Conservation (phyloP, 345 rosid species). For the Rhodamnia argentea region DNA sequence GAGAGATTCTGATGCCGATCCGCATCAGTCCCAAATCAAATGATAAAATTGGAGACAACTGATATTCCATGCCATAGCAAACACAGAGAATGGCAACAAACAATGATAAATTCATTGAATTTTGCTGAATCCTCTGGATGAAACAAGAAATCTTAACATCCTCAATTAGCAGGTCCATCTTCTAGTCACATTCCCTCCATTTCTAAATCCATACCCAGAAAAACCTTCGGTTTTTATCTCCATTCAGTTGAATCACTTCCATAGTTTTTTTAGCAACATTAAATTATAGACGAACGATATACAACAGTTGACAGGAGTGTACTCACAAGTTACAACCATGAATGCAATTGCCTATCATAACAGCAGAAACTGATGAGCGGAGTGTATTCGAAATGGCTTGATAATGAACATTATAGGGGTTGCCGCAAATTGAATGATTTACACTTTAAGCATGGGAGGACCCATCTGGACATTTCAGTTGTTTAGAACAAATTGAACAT, state of each 20-base stretch:
- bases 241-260: background rate
- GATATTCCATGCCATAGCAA: background rate
- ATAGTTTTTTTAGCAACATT: background rate
- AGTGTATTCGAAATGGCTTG: background rate
- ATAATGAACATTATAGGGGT: background rate
- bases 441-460: background rate
- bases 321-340: background rate
- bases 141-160: background rate
- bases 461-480: background rate
- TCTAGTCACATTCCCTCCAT: background rate
- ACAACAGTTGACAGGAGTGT: background rate
- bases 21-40: background rate
- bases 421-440: background rate
- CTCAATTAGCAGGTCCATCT: background rate
- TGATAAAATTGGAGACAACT: background rate
- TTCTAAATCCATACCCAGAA: background rate
- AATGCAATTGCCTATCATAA: background rate
- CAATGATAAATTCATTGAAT: background rate
- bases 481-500: background rate
- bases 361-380: background rate
- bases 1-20: background rate
- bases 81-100: background rate
- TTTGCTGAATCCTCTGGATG: background rate
- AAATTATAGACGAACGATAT: background rate
- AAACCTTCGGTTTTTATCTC: background rate